These are phyloP conservation scores for Immersiella caudata DNA, from an alignment of 495 filamentous ascomycete genomes.

Conservation along the genomic window DNA sequence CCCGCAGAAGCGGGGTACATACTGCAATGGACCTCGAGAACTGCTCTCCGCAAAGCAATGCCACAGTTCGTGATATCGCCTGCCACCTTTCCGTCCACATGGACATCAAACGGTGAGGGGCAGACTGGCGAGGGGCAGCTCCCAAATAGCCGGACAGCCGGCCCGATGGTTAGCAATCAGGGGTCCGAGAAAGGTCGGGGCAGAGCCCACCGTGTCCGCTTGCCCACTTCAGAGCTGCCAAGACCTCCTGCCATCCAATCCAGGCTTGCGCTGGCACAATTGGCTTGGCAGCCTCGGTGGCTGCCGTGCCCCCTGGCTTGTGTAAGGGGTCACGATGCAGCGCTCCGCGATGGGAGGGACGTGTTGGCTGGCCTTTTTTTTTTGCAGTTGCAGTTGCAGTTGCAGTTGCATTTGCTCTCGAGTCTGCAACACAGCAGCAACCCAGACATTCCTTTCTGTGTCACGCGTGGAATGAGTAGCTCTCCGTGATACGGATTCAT, in stretches of 20 bases:
- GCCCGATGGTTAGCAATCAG: background rate
- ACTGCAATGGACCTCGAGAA: background rate
- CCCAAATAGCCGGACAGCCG: conserved; percentile 12
- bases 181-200: background rate
- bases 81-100: background rate
- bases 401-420: background rate
- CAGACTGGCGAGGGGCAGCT: background rate
- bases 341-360: background rate
- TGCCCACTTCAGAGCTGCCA: background rate
- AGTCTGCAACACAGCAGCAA: background rate
- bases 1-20: background rate
- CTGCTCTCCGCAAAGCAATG: background rate
- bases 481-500: background rate
- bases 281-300: conserved; percentile 9
- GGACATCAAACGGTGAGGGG: background rate
- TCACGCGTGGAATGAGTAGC: background rate
- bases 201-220: conserved; percentile 16
- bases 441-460: background rate
- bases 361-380: background rate
- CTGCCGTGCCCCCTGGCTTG: conserved; percentile 2
- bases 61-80: conserved; percentile 1
- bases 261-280: background rate
- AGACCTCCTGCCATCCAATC: conserved; percentile 2
- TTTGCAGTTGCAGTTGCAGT: background rate
- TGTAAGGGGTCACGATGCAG: background rate